Conservation (phyloP, 2,329 filamentous ascomycete genomes). For the Arthrobotrys sphaeroides region DNA sequence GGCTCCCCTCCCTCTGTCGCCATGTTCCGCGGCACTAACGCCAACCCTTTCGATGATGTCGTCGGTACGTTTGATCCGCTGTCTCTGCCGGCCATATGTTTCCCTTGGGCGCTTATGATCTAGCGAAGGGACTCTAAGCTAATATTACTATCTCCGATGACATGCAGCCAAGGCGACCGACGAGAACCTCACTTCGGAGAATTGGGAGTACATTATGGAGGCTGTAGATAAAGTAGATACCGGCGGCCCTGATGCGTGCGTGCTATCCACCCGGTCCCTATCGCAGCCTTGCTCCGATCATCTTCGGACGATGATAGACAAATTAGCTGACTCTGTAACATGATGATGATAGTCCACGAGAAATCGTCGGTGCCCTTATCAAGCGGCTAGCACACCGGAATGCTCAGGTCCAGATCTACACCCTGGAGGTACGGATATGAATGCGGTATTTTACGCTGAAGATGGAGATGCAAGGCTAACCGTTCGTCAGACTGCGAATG, state of each 20-base stretch:
- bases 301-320: not conserved
- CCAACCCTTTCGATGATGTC: slow-evolving; percentile 52
- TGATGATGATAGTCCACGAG: slow-evolving; percentile 69
- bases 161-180: slow-evolving; percentile 82
- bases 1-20: slow-evolving; percentile 22
- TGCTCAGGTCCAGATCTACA: slow-evolving; percentile 95
- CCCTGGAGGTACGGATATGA: slow-evolving; percentile 74
- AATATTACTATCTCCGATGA: slow-evolving; percentile 12
- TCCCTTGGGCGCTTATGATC: not conserved
- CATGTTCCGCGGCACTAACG: slow-evolving; percentile 46
- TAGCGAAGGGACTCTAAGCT: not conserved
- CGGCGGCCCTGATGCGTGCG: slow-evolving; percentile 62
- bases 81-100: not conserved
- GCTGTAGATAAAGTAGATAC: slow-evolving; percentile 62
- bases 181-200: slow-evolving; percentile 91
- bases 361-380: slow-evolving; percentile 88
- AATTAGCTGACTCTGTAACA: slow-evolving; percentile 18
- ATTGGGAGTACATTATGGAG: slow-evolving; percentile 71
- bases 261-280: not conserved
- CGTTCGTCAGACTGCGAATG: slow-evolving; percentile 76
- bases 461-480: slow-evolving; percentile 14
- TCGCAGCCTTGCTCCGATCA: not conserved
- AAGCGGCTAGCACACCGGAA: slow-evolving; percentile 91
- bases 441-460: not conserved
- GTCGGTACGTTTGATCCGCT: slow-evolving; percentile 39